phyloP scores from a whole-genome alignment of 495 filamentous ascomycete genomes.

The Darksidea phi region DNA sequence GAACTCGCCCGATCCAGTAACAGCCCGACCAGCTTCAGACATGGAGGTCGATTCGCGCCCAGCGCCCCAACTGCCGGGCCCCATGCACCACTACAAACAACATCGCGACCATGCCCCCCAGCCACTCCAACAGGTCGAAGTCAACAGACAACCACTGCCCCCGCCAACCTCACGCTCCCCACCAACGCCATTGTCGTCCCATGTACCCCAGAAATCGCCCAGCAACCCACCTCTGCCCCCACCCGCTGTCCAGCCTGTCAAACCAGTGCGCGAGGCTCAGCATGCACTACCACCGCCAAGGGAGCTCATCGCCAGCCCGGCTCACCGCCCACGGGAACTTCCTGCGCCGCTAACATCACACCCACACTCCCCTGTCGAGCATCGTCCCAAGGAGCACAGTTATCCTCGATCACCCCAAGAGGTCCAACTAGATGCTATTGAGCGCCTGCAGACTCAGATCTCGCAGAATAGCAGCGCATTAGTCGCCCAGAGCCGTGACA shows the following conservation, averaged over 20 bases:
- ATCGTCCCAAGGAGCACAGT: conserved; percentile 27
- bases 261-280: conserved; percentile 5
- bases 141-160: conserved; percentile 19
- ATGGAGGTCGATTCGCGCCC: conserved; percentile 32
- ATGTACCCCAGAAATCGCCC: conserved; percentile 25
- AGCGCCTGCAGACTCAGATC: conserved; percentile 43
- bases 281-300: conserved; percentile 11
- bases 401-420: conserved; percentile 30
- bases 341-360: conserved; percentile 26
- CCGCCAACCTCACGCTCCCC: conserved; percentile 19
- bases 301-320: conserved; percentile 13
- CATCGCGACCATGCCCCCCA: conserved; percentile 19
- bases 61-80: conserved; percentile 22
- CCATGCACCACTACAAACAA: conserved; percentile 11
- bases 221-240: conserved; percentile 21
- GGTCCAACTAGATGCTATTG: conserved; percentile 36
- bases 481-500: conserved; percentile 23
- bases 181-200: not conserved
- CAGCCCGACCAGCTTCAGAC: conserved; percentile 3
- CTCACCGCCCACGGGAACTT: conserved; percentile 25
- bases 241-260: conserved; percentile 13
- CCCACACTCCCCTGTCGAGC: conserved; percentile 20
- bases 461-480: conserved; percentile 38
- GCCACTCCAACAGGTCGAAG: conserved; percentile 24
- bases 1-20: conserved; percentile 12